Evolutionary conservation across 345 rosid species (phyloP).

Genomic region (Orychophragmus violaceus): DNA sequence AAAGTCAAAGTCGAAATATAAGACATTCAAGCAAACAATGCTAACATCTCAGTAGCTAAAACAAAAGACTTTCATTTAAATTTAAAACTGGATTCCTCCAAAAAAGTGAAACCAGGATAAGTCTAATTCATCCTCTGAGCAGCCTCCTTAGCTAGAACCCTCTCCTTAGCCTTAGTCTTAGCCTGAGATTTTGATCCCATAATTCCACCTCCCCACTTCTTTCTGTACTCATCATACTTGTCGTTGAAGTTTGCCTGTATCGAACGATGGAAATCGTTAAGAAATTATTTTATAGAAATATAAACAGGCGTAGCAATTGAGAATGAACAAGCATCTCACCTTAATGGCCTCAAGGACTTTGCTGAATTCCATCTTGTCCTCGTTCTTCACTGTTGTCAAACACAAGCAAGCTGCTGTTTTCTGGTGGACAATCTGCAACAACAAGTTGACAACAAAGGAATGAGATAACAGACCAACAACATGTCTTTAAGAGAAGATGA

Average conservation of each 20-base stretch:
- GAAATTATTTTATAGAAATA: background rate
- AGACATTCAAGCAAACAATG: background rate
- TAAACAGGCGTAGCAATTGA: background rate
- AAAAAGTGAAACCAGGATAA: background rate
- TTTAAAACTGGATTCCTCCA: background rate
- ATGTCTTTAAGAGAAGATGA: background rate
- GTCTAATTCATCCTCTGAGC: conserved; percentile 62
- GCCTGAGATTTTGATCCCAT: conserved; percentile 91
- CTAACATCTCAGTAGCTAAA: background rate
- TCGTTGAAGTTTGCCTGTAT: conserved; percentile 69
- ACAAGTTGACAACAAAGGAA: conserved; percentile 34
- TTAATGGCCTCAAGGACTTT: conserved; percentile 69
- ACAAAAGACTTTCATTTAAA: background rate
- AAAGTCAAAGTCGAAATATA: background rate
- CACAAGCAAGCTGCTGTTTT: conserved; percentile 73
- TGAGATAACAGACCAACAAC: background rate
- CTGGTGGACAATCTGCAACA: conserved; percentile 62
- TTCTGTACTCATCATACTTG: conserved; percentile 64
- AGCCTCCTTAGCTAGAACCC: conserved; percentile 62
- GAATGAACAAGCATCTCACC: conserved; percentile 29
- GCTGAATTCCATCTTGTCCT: conserved; percentile 74
- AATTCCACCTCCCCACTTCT: conserved; percentile 90
- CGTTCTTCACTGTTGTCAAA: conserved; percentile 72
- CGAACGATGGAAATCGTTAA: background rate
- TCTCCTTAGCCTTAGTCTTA: conserved; percentile 67